These are phyloP conservation scores for Sarocladium oryzae DNA, from an alignment of 2,329 filamentous ascomycete genomes.

Conservation along the genomic window DNA sequence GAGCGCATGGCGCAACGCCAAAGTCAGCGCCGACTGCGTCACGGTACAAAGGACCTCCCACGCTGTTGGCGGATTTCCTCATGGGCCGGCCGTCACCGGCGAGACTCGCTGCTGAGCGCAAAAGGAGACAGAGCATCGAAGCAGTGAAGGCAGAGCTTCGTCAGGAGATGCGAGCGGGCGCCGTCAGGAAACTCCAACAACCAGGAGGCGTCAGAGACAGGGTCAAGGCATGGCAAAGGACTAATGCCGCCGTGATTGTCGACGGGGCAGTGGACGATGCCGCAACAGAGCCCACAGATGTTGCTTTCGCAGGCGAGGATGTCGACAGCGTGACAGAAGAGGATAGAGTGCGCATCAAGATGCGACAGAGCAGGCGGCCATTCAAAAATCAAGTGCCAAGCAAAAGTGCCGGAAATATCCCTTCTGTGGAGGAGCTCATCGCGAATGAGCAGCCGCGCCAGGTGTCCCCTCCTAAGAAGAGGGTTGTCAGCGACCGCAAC, in stretches of 20 bases:
- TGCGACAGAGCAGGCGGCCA: conserved; percentile 38
- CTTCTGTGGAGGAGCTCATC: conserved; percentile 7
- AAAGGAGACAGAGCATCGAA: conserved; percentile 53
- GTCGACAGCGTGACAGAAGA: conserved; percentile 53
- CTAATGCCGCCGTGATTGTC: conserved; percentile 60
- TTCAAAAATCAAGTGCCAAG: conserved; percentile 20
- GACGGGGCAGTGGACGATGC: conserved; percentile 36
- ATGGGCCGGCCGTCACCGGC: conserved; percentile 49
- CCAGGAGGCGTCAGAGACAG: conserved; percentile 68
- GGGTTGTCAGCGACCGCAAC: conserved; percentile 87
- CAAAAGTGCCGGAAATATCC: conserved; percentile 2
- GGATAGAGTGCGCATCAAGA: conserved; percentile 51
- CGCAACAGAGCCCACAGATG: conserved; percentile 53
- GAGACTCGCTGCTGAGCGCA: conserved; percentile 44
- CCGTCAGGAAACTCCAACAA: conserved; percentile 52
- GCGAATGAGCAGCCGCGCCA: conserved; percentile 18
- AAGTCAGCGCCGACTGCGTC: conserved; percentile 36
- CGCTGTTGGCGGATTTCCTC: conserved; percentile 51
- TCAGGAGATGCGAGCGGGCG: conserved; percentile 50
- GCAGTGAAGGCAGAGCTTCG: conserved; percentile 46
- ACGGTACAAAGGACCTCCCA: conserved; percentile 28
- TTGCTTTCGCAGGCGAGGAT: conserved; percentile 54
- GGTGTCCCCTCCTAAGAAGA: conserved; percentile 70
- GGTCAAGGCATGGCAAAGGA: conserved; percentile 78
- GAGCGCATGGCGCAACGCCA: conserved; percentile 22